These are phyloP conservation scores for Microdochium bolleyi DNA, from an alignment of 2,329 filamentous ascomycete species.

Conservation along the genomic window DNA sequence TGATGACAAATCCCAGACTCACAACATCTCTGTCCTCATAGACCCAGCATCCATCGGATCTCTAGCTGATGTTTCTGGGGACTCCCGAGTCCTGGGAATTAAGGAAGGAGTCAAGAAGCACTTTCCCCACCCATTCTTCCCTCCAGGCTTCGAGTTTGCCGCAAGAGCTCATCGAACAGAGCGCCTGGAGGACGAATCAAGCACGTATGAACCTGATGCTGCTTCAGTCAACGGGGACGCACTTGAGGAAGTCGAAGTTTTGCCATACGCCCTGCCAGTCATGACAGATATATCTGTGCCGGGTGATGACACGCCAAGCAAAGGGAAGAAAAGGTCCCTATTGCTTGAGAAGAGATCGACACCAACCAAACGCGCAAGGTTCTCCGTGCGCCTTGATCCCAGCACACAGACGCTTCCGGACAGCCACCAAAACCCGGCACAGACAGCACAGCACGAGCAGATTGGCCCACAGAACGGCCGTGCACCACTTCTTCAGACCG, in stretches of 20 bases:
- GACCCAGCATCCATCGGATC: constrained; percentile 5
- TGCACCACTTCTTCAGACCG: no score
- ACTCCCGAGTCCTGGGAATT: constrained; percentile 29
- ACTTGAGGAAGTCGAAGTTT: constrained; percentile 8
- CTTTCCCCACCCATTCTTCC: constrained; percentile 36
- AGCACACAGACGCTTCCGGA: not conserved
- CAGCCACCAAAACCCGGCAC: not conserved
- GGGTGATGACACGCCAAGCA: constrained; percentile 6
- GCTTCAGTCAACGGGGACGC: constrained; percentile 1
- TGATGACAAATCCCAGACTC: constrained; percentile 12
- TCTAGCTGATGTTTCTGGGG: constrained; percentile 25
- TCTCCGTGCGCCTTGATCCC: not conserved
- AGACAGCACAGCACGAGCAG: not conserved
- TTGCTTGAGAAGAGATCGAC: not conserved
- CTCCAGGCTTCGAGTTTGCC: constrained; percentile 25
- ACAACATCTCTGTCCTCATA: constrained; percentile 16
- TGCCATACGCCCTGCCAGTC: constrained; percentile 11
- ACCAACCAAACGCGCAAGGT: not conserved
- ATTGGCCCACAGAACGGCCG: not conserved
- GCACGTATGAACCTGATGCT: constrained; percentile 18
- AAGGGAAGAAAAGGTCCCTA: constrained; percentile 6
- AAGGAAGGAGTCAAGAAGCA: constrained; percentile 38
- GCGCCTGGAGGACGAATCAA: constrained; percentile 19
- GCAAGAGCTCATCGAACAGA: not conserved
- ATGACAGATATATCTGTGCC: constrained; percentile 14